Evolutionary conservation across 805 yeast species (phyloP).

Genomic region (Clavispora santaluciae): DNA sequence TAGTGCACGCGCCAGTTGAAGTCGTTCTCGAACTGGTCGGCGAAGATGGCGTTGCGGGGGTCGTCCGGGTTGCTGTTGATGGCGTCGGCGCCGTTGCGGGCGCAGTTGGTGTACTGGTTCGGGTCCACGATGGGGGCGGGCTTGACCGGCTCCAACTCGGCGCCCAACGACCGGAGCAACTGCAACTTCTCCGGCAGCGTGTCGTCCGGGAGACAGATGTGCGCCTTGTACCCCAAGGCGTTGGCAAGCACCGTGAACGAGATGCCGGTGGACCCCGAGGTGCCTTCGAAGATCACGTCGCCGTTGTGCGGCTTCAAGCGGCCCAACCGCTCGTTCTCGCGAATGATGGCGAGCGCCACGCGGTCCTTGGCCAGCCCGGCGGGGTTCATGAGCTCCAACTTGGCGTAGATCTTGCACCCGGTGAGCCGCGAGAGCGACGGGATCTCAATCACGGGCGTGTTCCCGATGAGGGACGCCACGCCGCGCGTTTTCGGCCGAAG

Average conservation of each 20-base stretch:
- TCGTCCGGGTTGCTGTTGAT: constrained; percentile 38
- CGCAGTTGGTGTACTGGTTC: constrained; percentile 86
- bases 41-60: constrained; percentile 65
- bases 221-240: constrained; percentile 83
- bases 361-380: constrained; percentile 96
- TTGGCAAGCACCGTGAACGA: constrained; percentile 88
- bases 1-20: constrained; percentile 86
- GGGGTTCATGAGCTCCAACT: constrained; percentile 80
- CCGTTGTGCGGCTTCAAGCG: constrained; percentile 53
- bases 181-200: constrained; percentile 80
- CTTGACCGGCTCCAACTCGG: constrained; percentile 74
- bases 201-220: constrained; percentile 93
- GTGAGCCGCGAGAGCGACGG: constrained; percentile 66
- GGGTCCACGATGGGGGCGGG: constrained; percentile 97
- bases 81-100: constrained; percentile 59
- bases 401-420: constrained; percentile 82
- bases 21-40: constrained; percentile 93
- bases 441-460: constrained; percentile 79
- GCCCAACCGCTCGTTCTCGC: constrained; percentile 60
- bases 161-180: constrained; percentile 71
- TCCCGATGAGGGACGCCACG: constrained; percentile 77
- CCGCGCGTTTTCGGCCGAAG: constrained; percentile 39
- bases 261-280: constrained; percentile 95
- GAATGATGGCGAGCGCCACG: constrained; percentile 81
- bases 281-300: constrained; percentile 86